A percentile compares a stretch with the other conserved stretches of the same genome.
phyloP scores from a whole-genome alignment of 176 grass and related monocot species.

The Microstegium vimineum region DNA sequence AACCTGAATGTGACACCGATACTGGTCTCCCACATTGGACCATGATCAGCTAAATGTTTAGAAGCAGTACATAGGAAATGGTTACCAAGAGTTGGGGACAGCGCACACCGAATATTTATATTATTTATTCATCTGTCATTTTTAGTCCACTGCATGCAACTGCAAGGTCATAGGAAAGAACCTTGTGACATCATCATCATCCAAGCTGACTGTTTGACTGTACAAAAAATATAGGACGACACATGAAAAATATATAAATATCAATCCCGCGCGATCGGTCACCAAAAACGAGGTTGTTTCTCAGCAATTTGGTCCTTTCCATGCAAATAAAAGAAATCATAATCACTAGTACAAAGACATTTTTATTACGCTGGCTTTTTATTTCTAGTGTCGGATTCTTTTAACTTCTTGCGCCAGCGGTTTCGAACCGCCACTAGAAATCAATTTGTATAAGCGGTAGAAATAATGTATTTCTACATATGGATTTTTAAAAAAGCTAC shows the following conservation, averaged over 20 bases:
- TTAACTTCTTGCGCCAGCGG: too few species aligned
- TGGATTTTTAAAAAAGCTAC: too few species aligned
- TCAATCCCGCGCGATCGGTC: not conserved
- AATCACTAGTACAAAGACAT: too few species aligned
- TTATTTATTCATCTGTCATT: not conserved
- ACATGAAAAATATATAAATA: not conserved
- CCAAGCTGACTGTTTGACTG: not conserved
- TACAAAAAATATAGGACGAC: not conserved
- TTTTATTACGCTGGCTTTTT: too few species aligned
- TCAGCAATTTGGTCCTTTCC: not conserved
- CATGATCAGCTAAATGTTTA: not conserved
- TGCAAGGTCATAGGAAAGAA: not conserved
- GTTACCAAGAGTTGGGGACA: not conserved
- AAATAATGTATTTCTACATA: too few species aligned
- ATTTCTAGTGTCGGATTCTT: too few species aligned
- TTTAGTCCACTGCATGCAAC: not conserved
- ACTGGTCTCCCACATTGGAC: not conserved
- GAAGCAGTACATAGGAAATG: not conserved
- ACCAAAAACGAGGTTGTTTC: not conserved
- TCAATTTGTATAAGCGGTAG: too few species aligned
- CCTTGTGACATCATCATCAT: not conserved
- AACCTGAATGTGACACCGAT: not conserved
- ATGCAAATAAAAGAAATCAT: not conserved
- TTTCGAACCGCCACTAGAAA: too few species aligned
- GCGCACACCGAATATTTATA: not conserved